Conservation (phyloP, 495 filamentous ascomycete species). For the Pyrenopolyporus hunteri region DNA sequence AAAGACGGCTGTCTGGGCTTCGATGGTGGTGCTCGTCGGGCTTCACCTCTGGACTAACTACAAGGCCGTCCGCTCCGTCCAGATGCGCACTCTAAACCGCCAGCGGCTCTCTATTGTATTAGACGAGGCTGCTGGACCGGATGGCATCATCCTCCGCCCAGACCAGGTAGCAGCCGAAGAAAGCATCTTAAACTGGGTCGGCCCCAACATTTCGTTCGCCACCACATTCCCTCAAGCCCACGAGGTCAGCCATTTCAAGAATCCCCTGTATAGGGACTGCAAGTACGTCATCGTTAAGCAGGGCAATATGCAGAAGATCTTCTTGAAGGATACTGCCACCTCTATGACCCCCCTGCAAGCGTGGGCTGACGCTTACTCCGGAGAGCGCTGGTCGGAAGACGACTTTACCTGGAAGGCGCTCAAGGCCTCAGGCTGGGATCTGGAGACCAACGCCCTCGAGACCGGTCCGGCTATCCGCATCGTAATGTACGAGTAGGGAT, state of each 20-base stretch:
- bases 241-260: constrained; percentile 24
- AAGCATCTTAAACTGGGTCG: constrained; percentile 69
- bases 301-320: constrained; percentile 48
- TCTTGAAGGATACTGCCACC: constrained; percentile 64
- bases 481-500: constrained; percentile 7
- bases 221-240: constrained; percentile 9
- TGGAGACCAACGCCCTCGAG: constrained; percentile 52
- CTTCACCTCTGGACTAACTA: constrained; percentile 85
- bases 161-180: constrained; percentile 69
- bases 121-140: constrained; percentile 58
- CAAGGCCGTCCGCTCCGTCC: constrained; percentile 79
- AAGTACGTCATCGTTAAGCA: constrained; percentile 48
- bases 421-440: constrained; percentile 51
- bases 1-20: constrained; percentile 73
- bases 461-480: constrained; percentile 39
- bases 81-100: constrained; percentile 83
- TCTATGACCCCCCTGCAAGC: constrained; percentile 64
- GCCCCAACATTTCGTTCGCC: constrained; percentile 45
- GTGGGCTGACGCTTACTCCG: constrained; percentile 73
- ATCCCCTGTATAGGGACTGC: not conserved
- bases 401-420: constrained; percentile 46
- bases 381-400: constrained; percentile 42
- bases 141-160: constrained; percentile 58
- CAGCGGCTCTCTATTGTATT: constrained; percentile 86
- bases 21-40: constrained; percentile 71